Percentiles rank a stretch among this genome's conserved stretches.
Conservation (phyloP, 225 moss, liverwort and hornwort species). For the Ulota crispa region DNA sequence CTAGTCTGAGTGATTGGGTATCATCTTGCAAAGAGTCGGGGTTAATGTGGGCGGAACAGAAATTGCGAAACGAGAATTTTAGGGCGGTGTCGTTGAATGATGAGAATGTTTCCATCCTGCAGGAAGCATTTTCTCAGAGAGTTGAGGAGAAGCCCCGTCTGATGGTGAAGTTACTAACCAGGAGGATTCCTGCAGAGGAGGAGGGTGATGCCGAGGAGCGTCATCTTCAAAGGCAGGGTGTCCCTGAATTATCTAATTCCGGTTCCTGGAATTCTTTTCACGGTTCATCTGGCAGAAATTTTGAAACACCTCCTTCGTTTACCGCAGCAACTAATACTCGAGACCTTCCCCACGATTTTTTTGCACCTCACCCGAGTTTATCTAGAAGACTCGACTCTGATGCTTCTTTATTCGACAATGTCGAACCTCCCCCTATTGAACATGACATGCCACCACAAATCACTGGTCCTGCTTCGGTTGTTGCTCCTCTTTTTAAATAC, state of each 20-base stretch:
- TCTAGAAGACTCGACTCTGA: slow-evolving; percentile 43
- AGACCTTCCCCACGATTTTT: slow-evolving; percentile 45
- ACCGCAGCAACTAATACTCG: slow-evolving; percentile 17
- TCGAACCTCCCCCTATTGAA: slow-evolving; percentile 46
- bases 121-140: slow-evolving; percentile 63
- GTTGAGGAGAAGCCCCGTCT: slow-evolving; percentile 28
- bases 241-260: slow-evolving; percentile 22
- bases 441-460: slow-evolving; percentile 56
- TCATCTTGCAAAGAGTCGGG: slow-evolving; percentile 47
- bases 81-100: slow-evolving; percentile 42
- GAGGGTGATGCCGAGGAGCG: slow-evolving; percentile 31
- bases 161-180: slow-evolving; percentile 35
- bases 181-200: slow-evolving; percentile 48
- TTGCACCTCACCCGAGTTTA: slow-evolving; percentile 49
- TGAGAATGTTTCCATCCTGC: slow-evolving; percentile 64
- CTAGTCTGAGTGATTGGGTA: slow-evolving; percentile 34
- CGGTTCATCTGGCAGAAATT: slow-evolving; percentile 36
- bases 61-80: slow-evolving; percentile 54
- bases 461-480: slow-evolving; percentile 48
- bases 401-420: slow-evolving; percentile 32
- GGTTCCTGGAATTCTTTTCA: slow-evolving; percentile 41
- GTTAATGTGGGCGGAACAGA: slow-evolving; percentile 54
- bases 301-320: slow-evolving; percentile 35
- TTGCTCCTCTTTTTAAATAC: slow-evolving; percentile 29
- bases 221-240: slow-evolving; percentile 20